Evolutionary conservation across 306 rosid species (phyloP).

Genomic region (Cucumis sativus): DNA sequence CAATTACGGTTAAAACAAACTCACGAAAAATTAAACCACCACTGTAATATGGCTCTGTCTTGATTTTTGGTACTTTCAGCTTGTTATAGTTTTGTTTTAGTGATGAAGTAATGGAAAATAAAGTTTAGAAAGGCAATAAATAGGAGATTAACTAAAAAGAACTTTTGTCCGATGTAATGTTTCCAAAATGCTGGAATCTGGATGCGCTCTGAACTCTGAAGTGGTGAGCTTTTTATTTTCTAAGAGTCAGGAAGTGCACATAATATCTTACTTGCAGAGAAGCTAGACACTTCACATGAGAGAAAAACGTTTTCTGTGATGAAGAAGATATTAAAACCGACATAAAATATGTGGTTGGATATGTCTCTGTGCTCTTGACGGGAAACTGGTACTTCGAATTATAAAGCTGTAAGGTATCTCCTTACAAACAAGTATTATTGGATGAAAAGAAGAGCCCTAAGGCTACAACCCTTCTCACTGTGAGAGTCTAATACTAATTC

Average conservation of each 20-base stretch:
- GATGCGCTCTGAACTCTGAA: background rate
- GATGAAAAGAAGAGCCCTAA: too few relatives aligned
- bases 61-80: background rate
- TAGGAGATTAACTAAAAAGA: background rate
- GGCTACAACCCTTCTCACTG: too few relatives aligned
- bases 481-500: too few relatives aligned
- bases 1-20: background rate
- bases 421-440: too few relatives aligned
- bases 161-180: background rate
- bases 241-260: background rate
- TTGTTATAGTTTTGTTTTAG: background rate
- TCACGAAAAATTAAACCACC: background rate
- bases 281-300: background rate
- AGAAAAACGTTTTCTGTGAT: background rate
- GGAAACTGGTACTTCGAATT: background rate
- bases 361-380: background rate
- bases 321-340: background rate
- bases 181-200: background rate
- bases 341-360: background rate
- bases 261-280: background rate
- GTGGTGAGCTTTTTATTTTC: background rate
- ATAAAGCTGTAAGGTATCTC: background rate
- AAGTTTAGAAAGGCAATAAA: background rate
- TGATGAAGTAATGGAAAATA: background rate
- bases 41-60: background rate